Evolutionary conservation across 2,329 filamentous ascomycete species (phyloP).

Genomic region (Calonectria henricotiae): DNA sequence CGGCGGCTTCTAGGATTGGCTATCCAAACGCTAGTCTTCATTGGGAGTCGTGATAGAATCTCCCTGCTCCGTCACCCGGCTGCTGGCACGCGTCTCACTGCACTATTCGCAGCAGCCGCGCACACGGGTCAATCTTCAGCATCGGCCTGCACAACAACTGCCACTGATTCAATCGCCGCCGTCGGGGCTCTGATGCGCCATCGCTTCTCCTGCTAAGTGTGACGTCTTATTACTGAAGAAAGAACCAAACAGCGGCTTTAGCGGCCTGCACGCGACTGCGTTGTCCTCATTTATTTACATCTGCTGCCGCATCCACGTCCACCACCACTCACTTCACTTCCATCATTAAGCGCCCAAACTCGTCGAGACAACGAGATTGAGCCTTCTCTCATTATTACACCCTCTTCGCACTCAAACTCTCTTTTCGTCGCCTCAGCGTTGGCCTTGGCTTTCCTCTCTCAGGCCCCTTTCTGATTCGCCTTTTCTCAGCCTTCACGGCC

Average conservation of each 20-base stretch:
- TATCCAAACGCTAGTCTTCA: constrained; percentile 51
- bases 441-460: constrained; percentile 31
- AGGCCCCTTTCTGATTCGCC: constrained; percentile 28
- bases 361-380: background rate
- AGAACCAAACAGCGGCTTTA: constrained; percentile 25
- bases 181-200: background rate
- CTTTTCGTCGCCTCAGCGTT: constrained; percentile 23
- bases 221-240: constrained; percentile 22
- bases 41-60: constrained; percentile 54
- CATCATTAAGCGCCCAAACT: constrained; percentile 16
- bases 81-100: constrained; percentile 55
- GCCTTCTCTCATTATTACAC: constrained; percentile 17
- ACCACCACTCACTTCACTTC: constrained; percentile 27
- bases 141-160: constrained; percentile 44
- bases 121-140: constrained; percentile 43
- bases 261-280: constrained; percentile 34
- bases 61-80: constrained; percentile 50
- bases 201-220: constrained; percentile 14
- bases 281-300: constrained; percentile 41
- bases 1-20: constrained; percentile 44
- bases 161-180: constrained; percentile 13
- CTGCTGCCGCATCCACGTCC: constrained; percentile 27
- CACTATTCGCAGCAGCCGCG: constrained; percentile 44
- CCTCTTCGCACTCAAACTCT: constrained; percentile 23
- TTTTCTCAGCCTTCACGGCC: constrained; percentile 39